Evolutionary conservation across 805 yeast species (phyloP).

Genomic region (Komagataella mondaviorum): DNA sequence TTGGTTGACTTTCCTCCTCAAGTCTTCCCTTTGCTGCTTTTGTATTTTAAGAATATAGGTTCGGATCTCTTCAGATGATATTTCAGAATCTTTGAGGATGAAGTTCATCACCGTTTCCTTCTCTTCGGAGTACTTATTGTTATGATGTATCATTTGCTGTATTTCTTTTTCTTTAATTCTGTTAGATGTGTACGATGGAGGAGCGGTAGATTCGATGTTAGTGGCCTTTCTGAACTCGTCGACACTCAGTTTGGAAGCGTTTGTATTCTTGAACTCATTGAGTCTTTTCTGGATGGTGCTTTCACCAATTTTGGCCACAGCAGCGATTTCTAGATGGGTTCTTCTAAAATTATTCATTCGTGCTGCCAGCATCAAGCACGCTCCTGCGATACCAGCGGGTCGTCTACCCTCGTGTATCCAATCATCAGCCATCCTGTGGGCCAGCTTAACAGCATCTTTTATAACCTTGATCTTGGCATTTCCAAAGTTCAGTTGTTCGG

Average conservation of each 20-base stretch:
- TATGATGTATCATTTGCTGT: conserved; percentile 9
- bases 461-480: conserved; percentile 60
- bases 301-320: conserved; percentile 90
- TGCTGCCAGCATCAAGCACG: conserved; percentile 84
- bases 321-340: conserved; percentile 86
- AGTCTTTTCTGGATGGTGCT: conserved; percentile 85
- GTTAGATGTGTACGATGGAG: conserved; percentile 71
- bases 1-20: conserved; percentile 8
- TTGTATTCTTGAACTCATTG: conserved; percentile 73
- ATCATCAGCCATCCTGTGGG: conserved; percentile 84
- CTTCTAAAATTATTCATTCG: conserved; percentile 93
- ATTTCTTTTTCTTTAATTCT: conserved; percentile 30
- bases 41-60: conserved; percentile 15
- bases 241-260: conserved; percentile 62
- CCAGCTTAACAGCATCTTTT: conserved; percentile 75
- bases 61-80: conserved; percentile 31
- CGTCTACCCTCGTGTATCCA: conserved; percentile 96
- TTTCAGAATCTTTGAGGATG: conserved; percentile 25
- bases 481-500: conserved; percentile 77
- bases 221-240: conserved; percentile 51
- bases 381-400: conserved; percentile 98
- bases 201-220: conserved; percentile 37
- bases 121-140: conserved; percentile 20
- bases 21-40: conserved; percentile 13
- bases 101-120: conserved; percentile 27